phyloP scores from a whole-genome alignment of 192 early-diverging fungal genomes.

The Coemansia sp. region DNA sequence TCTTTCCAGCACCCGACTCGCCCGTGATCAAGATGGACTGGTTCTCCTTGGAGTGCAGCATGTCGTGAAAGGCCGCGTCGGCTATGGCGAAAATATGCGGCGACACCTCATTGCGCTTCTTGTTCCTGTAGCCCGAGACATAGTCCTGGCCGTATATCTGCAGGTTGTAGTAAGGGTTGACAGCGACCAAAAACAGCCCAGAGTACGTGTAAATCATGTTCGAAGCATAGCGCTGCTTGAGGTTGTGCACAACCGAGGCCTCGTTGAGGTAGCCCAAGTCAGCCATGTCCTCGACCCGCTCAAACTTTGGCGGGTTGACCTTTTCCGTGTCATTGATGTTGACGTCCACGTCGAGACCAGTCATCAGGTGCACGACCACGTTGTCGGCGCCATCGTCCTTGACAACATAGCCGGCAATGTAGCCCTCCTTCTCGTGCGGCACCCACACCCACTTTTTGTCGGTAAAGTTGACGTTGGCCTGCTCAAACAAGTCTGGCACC shows the following conservation, averaged over 20 bases:
- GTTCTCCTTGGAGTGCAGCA: conserved; percentile 90
- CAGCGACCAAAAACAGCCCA: conserved; percentile 96
- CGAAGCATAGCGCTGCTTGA: conserved; percentile 82
- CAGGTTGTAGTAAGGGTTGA: conserved; percentile 93
- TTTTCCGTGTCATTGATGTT: conserved; percentile 83
- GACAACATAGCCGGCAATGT: conserved; percentile 76
- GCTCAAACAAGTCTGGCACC: conserved; percentile 52
- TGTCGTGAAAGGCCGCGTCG: conserved; percentile 92
- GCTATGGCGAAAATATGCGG: conserved; percentile 93
- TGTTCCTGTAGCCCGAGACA: conserved; percentile 62
- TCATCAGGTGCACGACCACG: conserved; percentile 73
- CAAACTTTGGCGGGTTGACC: conserved; percentile 99
- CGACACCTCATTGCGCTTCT: conserved; percentile 68
- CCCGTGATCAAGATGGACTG: conserved; percentile 99
- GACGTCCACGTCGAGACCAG: conserved; percentile 68
- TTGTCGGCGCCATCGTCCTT: conserved; percentile 66
- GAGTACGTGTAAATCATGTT: conserved; percentile 98
- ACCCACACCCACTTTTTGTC: conserved; percentile 99
- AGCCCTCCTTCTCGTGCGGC: conserved; percentile 86
- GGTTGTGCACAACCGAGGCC: conserved; percentile 97
- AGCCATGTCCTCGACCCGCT: conserved; percentile 98
- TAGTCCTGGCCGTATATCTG: conserved; percentile 82
- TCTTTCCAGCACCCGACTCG: conserved; percentile 99
- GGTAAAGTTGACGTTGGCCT: conserved; percentile 70
- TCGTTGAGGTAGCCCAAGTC: conserved; percentile 96